Conservation (phyloP, 371 early-diverging fungal genomes). For the Zychaea mexicana region DNA sequence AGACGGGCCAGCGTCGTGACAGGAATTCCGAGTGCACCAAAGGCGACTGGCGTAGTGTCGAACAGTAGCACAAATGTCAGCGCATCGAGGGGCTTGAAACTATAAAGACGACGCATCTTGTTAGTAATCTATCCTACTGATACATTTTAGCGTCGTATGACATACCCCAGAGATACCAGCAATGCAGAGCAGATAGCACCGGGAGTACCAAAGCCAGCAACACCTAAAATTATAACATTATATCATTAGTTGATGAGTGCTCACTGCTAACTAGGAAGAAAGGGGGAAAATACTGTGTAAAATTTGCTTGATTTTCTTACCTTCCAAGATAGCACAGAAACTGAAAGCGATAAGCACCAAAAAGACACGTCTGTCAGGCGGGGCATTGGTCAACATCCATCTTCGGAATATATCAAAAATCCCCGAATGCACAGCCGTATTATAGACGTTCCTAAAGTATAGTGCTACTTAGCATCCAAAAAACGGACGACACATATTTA, state of each 20-base stretch:
- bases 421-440: conserved; percentile 43
- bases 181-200: conserved; percentile 56
- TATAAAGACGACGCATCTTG: no score
- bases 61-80: conserved; percentile 43
- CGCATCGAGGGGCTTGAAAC: conserved; percentile 49
- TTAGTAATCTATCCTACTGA: no score
- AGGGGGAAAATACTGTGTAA: background rate
- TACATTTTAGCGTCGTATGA: no score
- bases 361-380: conserved; percentile 45
- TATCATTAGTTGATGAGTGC: background rate
- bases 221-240: conserved; percentile 25
- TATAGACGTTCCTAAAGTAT: conserved; percentile 43
- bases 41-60: conserved; percentile 51
- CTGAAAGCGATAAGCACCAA: conserved; percentile 45
- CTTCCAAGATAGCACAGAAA: conserved; percentile 53
- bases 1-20: conserved; percentile 50
- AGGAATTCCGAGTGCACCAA: conserved; percentile 50
- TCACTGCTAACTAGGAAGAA: background rate
- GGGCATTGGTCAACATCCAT: conserved; percentile 52
- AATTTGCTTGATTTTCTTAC: conserved; percentile 20
- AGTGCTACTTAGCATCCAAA: background rate
- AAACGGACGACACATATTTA: no score
- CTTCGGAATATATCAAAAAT: conserved; percentile 50
- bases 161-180: conserved; percentile 51
- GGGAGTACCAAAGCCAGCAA: conserved; percentile 55